Percentiles rank a stretch among this genome's conserved stretches.
phyloP scores from a whole-genome alignment of 225 moss, liverwort and hornwort species.

The Anthoceros angustus region DNA sequence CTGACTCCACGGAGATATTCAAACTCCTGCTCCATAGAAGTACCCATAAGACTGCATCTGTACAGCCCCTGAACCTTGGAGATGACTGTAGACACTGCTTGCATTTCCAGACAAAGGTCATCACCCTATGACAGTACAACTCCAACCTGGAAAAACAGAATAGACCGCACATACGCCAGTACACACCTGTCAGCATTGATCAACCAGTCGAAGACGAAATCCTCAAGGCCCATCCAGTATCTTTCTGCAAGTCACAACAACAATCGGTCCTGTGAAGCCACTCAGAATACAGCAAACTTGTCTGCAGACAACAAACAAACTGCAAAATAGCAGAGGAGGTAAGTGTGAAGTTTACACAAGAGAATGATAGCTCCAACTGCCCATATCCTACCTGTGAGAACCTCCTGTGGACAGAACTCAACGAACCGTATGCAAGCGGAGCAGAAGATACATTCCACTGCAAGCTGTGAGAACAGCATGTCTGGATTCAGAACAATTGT shows the following conservation, averaged over 20 bases:
- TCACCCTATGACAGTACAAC: too few species aligned
- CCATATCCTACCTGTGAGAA: constrained; percentile 55
- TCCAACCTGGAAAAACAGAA: neutral
- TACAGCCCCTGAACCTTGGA: too few species aligned
- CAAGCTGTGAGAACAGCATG: constrained; percentile 35
- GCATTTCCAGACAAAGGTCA: too few species aligned
- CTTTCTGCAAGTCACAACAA: constrained; percentile 37
- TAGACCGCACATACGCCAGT: neutral
- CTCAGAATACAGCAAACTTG: neutral
- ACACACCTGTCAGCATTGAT: constrained; percentile 90
- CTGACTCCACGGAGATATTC: too few species aligned
- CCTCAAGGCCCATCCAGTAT: constrained; percentile 80
- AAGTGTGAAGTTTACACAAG: neutral
- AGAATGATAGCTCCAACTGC: neutral
- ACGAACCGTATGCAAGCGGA: constrained; percentile 98
- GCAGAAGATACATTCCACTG: constrained; percentile 97
- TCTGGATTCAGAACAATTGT: neutral
- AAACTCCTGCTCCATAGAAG: too few species aligned
- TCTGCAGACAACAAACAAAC: neutral
- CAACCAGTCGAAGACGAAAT: constrained; percentile 93
- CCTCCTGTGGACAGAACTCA: constrained; percentile 89
- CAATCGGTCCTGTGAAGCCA: constrained; percentile 2
- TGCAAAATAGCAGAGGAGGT: neutral
- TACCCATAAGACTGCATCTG: too few species aligned
- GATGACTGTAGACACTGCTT: too few species aligned